These are phyloP conservation scores for Fraxinus paxiana DNA, from an alignment of 305 asterid species.

Conservation along the genomic window DNA sequence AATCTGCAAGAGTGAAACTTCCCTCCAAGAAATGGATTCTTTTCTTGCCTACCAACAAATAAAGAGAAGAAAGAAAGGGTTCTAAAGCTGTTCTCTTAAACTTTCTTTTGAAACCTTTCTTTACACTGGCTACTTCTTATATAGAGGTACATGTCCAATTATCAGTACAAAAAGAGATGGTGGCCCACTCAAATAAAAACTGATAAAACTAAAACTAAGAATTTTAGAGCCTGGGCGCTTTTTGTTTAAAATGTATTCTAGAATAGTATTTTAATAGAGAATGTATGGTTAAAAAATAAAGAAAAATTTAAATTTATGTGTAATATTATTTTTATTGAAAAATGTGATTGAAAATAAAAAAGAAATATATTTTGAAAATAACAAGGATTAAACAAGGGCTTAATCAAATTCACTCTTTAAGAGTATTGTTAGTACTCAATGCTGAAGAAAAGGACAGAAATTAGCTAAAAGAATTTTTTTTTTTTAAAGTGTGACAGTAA, in stretches of 20 bases:
- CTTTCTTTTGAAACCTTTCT: slow-evolving; percentile 29
- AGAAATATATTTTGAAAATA: no score
- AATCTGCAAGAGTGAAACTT: slow-evolving; percentile 20
- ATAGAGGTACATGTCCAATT: slow-evolving; percentile 23
- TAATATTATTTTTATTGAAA: no score
- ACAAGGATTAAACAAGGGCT: not conserved
- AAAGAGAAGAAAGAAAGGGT: slow-evolving; percentile 18
- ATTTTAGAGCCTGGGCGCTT: not conserved
- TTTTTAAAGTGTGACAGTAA: slow-evolving; percentile 15
- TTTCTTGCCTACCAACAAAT: slow-evolving; percentile 27
- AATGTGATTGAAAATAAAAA: no score
- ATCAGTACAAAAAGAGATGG: slow-evolving; percentile 17
- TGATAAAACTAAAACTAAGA: not conserved
- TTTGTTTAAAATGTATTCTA: no score
- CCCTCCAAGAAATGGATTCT: slow-evolving; percentile 24
- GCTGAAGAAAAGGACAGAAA: not conserved
- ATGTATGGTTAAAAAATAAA: no score
- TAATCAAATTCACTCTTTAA: not conserved
- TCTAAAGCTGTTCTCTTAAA: slow-evolving; percentile 27
- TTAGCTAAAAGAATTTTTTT: not conserved
- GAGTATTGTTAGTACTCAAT: not conserved
- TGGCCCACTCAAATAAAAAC: slow-evolving; percentile 24
- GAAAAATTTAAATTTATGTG: no score
- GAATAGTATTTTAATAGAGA: no score
- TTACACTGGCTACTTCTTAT: slow-evolving; percentile 27